Evolutionary conservation across 768 basidiomycete species (phyloP).

Genomic region (Tricholoma saponaceum): DNA sequence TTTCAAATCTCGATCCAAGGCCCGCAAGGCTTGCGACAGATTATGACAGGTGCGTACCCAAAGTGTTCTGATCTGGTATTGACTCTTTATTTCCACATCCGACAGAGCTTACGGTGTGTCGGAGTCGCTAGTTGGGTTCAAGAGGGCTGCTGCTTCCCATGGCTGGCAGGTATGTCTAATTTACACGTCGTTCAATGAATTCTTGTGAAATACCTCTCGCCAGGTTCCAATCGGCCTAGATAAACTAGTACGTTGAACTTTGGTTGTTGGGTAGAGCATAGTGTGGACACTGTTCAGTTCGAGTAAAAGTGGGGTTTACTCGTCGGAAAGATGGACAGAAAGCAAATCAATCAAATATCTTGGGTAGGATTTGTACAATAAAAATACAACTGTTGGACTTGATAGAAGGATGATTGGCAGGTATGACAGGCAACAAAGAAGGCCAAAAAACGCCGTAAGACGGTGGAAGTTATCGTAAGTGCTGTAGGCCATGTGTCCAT

Average conservation of each 20-base stretch:
- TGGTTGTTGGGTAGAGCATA: too few species aligned
- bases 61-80: background rate
- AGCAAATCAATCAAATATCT: background rate
- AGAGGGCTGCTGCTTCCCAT: constrained; percentile 61
- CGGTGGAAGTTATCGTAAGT: too few species aligned
- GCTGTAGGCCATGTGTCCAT: too few species aligned
- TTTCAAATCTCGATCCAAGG: constrained; percentile 61
- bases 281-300: too few species aligned
- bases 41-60: constrained; percentile 41
- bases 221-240: constrained; percentile 22
- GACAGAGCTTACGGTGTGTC: constrained; percentile 42
- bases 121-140: constrained; percentile 62
- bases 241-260: constrained; percentile 26
- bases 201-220: background rate
- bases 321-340: background rate
- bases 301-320: background rate
- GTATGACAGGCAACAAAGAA: too few species aligned
- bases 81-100: background rate
- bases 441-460: too few species aligned
- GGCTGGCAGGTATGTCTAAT: constrained; percentile 48
- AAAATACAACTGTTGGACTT: too few species aligned
- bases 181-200: too few species aligned
- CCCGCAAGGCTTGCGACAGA: constrained; percentile 53
- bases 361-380: background rate
- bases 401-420: too few species aligned